Evolutionary conservation across 148 eudicot genomes (phyloP), one percentile per base, ranked within the genome.

Genomic region (Cornus suecica): DNA sequence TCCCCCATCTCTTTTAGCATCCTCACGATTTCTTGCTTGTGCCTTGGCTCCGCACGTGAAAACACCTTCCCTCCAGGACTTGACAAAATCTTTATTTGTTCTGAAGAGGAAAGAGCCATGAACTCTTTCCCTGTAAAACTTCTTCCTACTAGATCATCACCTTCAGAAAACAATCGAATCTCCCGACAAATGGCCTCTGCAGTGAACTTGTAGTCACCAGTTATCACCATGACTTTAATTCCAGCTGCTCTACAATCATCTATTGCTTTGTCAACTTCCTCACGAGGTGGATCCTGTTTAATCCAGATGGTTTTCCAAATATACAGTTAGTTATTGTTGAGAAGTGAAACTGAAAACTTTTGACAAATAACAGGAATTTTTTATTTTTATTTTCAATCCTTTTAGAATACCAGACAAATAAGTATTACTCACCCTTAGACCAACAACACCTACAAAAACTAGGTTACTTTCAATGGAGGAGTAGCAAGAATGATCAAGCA

Each of bases 1-100:
- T 94, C 94, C 5, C 90, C 92, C 87, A 81, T 86, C 48, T 94
- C 91, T 80, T 91, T 94, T 10, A 94, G 83, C 89, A 86, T 74
- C 78, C 94, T 90, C 56, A 94, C 98, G 18, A 90, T 91, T 5
- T 94, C 98, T 80, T 94, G 98, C 82, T 94, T 94, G 87, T 94
- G 98, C 75, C 80, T 86, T 24, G 97, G 98, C 85, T 94, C 98
- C 28, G 98, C 97, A 8, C 98, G 83, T 66, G 98, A 94, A 80
- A 93, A 93, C 52, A 88, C 91, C 74, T 83, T 88, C 22, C 94
- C 92, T 25, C 92, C 94, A n/a, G 91, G 87, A 73, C 73, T 77
- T 34, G 91, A 79, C 72, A 93, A 66, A 62, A 87, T 88, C 20
- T 83, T 90, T 60, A 61, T 76, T 79, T 90, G 92, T 77, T 87